phyloP scores from a whole-genome alignment of 805 yeast species.

The Tetrapisispora arboricola region DNA sequence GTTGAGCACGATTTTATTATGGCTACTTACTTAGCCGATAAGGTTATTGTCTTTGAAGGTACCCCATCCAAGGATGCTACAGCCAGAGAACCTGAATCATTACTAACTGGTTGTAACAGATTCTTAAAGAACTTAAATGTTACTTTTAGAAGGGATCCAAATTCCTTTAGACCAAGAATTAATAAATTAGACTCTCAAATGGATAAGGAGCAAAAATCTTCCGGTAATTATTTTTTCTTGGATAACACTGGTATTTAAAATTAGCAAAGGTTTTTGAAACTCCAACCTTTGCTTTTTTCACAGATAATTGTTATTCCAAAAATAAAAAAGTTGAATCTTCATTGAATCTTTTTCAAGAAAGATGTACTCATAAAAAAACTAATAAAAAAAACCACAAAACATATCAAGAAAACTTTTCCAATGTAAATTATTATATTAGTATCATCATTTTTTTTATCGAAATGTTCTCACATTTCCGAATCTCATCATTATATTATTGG shows the following conservation, averaged over 20 bases:
- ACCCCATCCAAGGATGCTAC: constrained; percentile 73
- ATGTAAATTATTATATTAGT: constrained; percentile 2
- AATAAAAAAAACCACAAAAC: not conserved
- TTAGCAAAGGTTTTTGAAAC: not conserved
- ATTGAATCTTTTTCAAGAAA: not conserved
- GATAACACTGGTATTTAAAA: constrained; percentile 47
- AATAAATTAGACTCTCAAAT: constrained; percentile 95
- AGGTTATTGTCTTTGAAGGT: constrained; percentile 98
- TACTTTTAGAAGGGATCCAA: constrained; percentile 98
- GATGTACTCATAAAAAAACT: not conserved
- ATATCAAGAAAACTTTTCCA: not conserved
- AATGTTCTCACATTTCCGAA: not conserved
- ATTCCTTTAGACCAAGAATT: constrained; percentile 96
- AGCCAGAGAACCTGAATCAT: constrained; percentile 85
- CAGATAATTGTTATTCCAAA: constrained; percentile 2
- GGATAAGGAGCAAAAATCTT: constrained; percentile 93
- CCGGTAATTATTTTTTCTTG: constrained; percentile 94
- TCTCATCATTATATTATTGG: constrained; percentile 2
- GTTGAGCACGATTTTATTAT: constrained; percentile 99
- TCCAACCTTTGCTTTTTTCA: constrained; percentile 4
- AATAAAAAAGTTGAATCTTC: not conserved
- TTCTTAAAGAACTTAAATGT: constrained; percentile 95
- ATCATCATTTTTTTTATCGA: not conserved
- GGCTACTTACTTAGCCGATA: constrained; percentile 98
- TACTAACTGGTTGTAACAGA: constrained; percentile 93